phyloP scores from a whole-genome alignment of 805 yeast genomes.

The Hanseniaspora valbyensis region DNA sequence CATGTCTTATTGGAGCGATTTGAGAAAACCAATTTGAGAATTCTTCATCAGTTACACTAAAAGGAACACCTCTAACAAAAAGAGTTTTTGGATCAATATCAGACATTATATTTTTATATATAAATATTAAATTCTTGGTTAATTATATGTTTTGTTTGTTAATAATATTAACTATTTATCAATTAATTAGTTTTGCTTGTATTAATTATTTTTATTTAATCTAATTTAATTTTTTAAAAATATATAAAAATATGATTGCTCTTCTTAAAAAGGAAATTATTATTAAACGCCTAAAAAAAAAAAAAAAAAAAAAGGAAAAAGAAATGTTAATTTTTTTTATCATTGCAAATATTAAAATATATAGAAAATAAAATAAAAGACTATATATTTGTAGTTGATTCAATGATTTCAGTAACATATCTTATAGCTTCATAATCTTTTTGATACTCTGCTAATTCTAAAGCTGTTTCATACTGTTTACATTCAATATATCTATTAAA shows the following conservation, averaged over 20 bases:
- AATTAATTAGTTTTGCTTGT: no score
- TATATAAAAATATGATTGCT: no score
- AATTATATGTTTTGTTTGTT: no score
- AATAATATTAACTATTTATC: no score
- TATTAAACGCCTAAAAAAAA: no score
- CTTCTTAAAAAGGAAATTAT: no score
- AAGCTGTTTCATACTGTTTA: constrained; percentile 41
- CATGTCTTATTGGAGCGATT: constrained; percentile 90
- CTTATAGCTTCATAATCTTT: constrained; percentile 19
- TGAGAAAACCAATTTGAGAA: constrained; percentile 78
- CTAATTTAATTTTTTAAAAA: no score
- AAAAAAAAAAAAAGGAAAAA: no score
- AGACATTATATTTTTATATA: constrained; percentile 2
- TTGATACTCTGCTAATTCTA: constrained; percentile 24
- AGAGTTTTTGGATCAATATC: constrained; percentile 43
- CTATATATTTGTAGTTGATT: background rate
- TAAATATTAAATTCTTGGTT: no score
- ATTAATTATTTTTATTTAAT: no score
- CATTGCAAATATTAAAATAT: background rate
- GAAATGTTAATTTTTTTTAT: background rate
- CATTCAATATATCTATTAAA: constrained; percentile 43
- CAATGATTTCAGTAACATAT: background rate
- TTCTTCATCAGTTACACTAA: constrained; percentile 68
- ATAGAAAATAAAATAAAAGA: background rate
- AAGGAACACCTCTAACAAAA: constrained; percentile 79